phyloP scores from a whole-genome alignment of 768 basidiomycete species.

The Cystofilobasidium ferigula region DNA sequence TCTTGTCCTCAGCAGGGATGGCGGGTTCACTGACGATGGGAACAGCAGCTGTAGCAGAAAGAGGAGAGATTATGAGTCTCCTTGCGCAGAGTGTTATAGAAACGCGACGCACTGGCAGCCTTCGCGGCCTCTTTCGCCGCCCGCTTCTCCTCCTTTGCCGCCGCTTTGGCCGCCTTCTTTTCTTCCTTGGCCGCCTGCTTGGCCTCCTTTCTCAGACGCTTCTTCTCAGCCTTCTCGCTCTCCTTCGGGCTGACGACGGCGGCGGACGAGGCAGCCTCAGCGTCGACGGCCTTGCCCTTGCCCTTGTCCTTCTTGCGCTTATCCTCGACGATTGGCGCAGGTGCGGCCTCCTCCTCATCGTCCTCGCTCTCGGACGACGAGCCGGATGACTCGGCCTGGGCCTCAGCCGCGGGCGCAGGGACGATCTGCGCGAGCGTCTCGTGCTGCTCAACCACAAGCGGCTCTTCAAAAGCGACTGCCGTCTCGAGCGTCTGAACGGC shows the following conservation, averaged over 20 bases:
- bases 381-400: background rate
- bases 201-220: conserved; percentile 4
- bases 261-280: background rate
- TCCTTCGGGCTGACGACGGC: background rate
- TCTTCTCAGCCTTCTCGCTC: conserved; percentile 15
- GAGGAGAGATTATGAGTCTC: no score
- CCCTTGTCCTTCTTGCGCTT: conserved; percentile 17
- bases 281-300: conserved; percentile 8
- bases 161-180: background rate
- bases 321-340: background rate
- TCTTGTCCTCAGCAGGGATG: background rate
- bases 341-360: background rate
- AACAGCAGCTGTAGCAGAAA: background rate
- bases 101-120: background rate
- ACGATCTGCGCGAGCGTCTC: background rate
- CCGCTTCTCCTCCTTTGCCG: no score
- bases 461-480: conserved; percentile 7
- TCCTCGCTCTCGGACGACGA: background rate
- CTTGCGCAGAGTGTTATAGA: background rate
- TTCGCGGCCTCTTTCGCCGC: conserved; percentile 3
- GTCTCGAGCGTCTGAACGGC: background rate
- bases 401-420: background rate
- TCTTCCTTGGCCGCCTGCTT: background rate
- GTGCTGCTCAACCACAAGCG: conserved; percentile 9
- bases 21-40: background rate